Base-by-base conservation (phyloP, 2,329 filamentous ascomycete genomes). In the Berkeleyomyces basicola region DNA sequence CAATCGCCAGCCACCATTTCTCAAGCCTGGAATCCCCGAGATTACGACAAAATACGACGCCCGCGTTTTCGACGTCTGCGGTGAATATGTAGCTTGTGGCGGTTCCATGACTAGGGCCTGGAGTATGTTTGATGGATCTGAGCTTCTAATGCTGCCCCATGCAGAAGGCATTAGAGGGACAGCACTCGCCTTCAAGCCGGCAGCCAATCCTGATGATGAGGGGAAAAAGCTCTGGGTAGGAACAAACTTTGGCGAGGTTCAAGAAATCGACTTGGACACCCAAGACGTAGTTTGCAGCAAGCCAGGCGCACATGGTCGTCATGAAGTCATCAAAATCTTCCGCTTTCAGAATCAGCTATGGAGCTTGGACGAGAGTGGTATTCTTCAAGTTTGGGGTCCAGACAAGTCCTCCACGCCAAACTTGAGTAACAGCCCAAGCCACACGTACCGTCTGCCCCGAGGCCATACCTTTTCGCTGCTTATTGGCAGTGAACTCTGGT, bases 301-400 rank as follows among this genome's bases (percentile, higher is more conserved):
- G 68, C 75, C 81, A 1, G 83, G 79, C 59, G 87, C 88, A 1
- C 93, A 97, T 69, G 83, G 84, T 6, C 83, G 88, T 49, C 80
- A 84, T 65, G 88, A 95, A 67, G 81, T 99, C 59, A 82, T 88
- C 66, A 89, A 85, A 68, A 95, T 99, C 49, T 87, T 89, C 70
- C 84, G 93, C 46, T 87, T 95, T 71, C 86, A 83, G 66, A 89
- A 90, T 67, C 88, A 96, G 69, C 82, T 99, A 71, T 99, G 93
- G 93, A 91, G 91, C 0, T 73, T 99, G 58, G 93, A 97, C 70
- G 91, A 96, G 66, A 84, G 87, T 57, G 93, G 93, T 9, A 88
- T 87, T 55, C 75, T 99, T 11, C 84, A 90, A 67, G 82, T 97
- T 4, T 99, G 93, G 93, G 84, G 83, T 1, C 85, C 91, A 3